phyloP scores from a whole-genome alignment of 257 asterid genomes.

The Striga asiatica region DNA sequence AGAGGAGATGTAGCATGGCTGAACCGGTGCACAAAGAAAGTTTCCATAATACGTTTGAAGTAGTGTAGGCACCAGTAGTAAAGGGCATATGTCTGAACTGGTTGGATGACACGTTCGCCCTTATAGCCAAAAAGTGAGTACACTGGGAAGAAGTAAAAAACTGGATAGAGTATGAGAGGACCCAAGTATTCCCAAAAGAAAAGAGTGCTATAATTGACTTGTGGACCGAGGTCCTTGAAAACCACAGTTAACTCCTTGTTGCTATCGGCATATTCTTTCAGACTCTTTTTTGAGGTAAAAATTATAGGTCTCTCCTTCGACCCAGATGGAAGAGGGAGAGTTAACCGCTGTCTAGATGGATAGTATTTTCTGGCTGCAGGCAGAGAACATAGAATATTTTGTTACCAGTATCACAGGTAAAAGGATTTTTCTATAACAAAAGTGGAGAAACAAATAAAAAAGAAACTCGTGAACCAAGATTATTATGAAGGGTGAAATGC shows the following conservation, averaged over 20 bases:
- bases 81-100: slow-evolving; percentile 82
- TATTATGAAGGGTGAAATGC: no score
- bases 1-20: slow-evolving; percentile 99
- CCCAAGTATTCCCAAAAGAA: slow-evolving; percentile 93
- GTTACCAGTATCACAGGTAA: slow-evolving; percentile 7
- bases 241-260: slow-evolving; percentile 48
- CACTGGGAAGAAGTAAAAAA: slow-evolving; percentile 63
- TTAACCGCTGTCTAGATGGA: slow-evolving; percentile 79
- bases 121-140: slow-evolving; percentile 62
- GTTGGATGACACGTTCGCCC: slow-evolving; percentile 56
- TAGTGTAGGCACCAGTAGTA: slow-evolving; percentile 95
- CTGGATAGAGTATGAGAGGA: slow-evolving; percentile 73
- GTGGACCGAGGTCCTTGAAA: slow-evolving; percentile 94
- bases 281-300: slow-evolving; percentile 59
- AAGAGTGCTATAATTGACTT: slow-evolving; percentile 80
- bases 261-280: slow-evolving; percentile 58
- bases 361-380: slow-evolving; percentile 66
- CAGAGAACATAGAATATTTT: slow-evolving; percentile 1
- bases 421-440: neutral
- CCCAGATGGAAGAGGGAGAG: slow-evolving; percentile 68
- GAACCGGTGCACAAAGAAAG: slow-evolving; percentile 91
- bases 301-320: slow-evolving; percentile 70
- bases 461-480: neutral
- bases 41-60: slow-evolving; percentile 82
- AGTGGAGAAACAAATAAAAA: neutral